Percentiles rank a stretch among this genome's conserved stretches.
Conservation (phyloP, 2,329 filamentous ascomycete genomes). For the Phyllachora maydis region DNA sequence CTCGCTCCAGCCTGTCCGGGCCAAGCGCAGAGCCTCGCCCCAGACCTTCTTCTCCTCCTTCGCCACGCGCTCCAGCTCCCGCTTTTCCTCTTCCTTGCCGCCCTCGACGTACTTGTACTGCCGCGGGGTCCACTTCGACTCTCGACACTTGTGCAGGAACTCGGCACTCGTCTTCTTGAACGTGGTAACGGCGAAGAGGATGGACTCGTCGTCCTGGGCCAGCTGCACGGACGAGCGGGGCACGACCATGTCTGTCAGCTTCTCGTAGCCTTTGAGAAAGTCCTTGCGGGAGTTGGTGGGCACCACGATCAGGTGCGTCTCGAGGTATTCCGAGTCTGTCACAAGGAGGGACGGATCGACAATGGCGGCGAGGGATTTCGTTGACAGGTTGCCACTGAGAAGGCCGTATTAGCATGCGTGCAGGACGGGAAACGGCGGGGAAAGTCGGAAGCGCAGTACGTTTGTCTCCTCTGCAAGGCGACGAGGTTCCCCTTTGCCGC, state of each 20-base stretch:
- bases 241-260: slow-evolving; percentile 75
- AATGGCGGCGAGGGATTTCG: slow-evolving; percentile 79
- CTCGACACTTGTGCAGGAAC: slow-evolving; percentile 80
- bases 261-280: slow-evolving; percentile 78
- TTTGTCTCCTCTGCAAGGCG: slow-evolving; percentile 68
- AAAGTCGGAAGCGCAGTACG: too few species aligned
- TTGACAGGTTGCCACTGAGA: slow-evolving; percentile 90
- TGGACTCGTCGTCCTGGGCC: slow-evolving; percentile 75
- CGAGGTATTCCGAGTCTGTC: slow-evolving; percentile 85
- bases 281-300: slow-evolving; percentile 66
- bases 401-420: slow-evolving; percentile 3
- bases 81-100: slow-evolving; percentile 71
- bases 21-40: slow-evolving; percentile 75
- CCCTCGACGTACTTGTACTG: slow-evolving; percentile 89
- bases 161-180: slow-evolving; percentile 85
- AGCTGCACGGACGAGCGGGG: slow-evolving; percentile 68
- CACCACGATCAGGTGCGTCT: slow-evolving; percentile 85
- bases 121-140: slow-evolving; percentile 84
- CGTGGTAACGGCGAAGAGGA: slow-evolving; percentile 68
- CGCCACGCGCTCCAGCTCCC: slow-evolving; percentile 62
- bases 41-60: slow-evolving; percentile 82
- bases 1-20: slow-evolving; percentile 86
- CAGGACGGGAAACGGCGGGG: not conserved
- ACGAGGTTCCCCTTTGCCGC: slow-evolving; percentile 70
- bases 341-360: slow-evolving; percentile 65